A percentile compares a stretch with the other conserved stretches of the same genome.
Evolutionary conservation across 1,284 basidiomycete species (phyloP).

Genomic region (Trichosporon sp.): DNA sequence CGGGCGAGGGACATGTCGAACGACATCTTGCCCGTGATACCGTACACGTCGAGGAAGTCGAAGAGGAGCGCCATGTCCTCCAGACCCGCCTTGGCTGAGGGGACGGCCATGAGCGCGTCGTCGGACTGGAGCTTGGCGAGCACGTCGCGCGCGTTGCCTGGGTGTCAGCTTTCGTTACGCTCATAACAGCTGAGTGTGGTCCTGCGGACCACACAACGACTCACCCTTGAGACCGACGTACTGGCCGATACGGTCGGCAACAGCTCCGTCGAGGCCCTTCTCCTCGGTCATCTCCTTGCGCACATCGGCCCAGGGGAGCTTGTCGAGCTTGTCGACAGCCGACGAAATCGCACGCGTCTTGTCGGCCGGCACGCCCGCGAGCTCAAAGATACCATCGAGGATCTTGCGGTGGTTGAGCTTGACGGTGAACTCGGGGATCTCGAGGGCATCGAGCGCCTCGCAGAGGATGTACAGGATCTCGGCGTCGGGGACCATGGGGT

Average conservation of each 20-base stretch:
- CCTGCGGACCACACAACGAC: slow-evolving; percentile 23
- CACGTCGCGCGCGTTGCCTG: slow-evolving; percentile 67
- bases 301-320: slow-evolving; percentile 89
- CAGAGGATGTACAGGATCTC: slow-evolving; percentile 84
- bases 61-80: slow-evolving; percentile 90
- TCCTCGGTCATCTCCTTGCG: slow-evolving; percentile 95
- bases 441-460: slow-evolving; percentile 77
- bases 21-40: slow-evolving; percentile 79
- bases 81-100: slow-evolving; percentile 77
- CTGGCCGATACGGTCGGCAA: slow-evolving; percentile 93
- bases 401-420: slow-evolving; percentile 99
- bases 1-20: slow-evolving; percentile 96
- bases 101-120: slow-evolving; percentile 68
- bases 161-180: slow-evolving; percentile 19
- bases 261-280: slow-evolving; percentile 80
- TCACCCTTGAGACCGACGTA: slow-evolving; percentile 93
- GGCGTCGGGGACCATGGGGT: slow-evolving; percentile 96
- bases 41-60: slow-evolving; percentile 73
- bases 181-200: not conserved
- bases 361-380: slow-evolving; percentile 89
- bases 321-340: slow-evolving; percentile 98
- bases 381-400: slow-evolving; percentile 93
- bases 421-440: slow-evolving; percentile 90
- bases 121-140: slow-evolving; percentile 75
- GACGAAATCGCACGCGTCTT: slow-evolving; percentile 95